These are phyloP conservation scores for Talaromyces sp. DNA, from an alignment of 2,329 filamentous ascomycete species.

Conservation along the genomic window DNA sequence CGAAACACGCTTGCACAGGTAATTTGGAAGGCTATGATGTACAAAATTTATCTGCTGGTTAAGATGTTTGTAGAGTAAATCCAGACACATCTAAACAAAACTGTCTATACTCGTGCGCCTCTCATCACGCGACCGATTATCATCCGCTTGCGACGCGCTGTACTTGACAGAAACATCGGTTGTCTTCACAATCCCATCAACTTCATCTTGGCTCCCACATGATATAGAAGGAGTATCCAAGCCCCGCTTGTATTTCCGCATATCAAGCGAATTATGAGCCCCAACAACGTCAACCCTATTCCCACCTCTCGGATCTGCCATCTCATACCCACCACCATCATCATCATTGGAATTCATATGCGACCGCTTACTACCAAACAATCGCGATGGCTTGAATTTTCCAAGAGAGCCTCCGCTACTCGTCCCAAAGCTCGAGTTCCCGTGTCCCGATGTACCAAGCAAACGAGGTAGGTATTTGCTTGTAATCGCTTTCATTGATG, in stretches of 20 bases:
- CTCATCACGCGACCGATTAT: slow-evolving; percentile 9
- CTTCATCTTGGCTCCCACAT: slow-evolving; percentile 18
- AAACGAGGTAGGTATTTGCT: slow-evolving; percentile 21
- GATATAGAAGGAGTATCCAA: slow-evolving; percentile 18
- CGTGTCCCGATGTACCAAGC: slow-evolving; percentile 21
- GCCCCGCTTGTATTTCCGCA: slow-evolving; percentile 21
- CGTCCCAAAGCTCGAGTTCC: slow-evolving; percentile 11
- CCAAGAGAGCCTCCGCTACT: slow-evolving; percentile 11
- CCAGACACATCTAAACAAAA: slow-evolving; percentile 15
- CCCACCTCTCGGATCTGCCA: slow-evolving; percentile 18
- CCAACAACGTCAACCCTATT: slow-evolving; percentile 4
- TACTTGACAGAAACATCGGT: slow-evolving; percentile 25
- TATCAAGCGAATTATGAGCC: slow-evolving; percentile 15
- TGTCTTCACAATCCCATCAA: slow-evolving; percentile 21
- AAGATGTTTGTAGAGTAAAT: no score
- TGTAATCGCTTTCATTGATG: slow-evolving; percentile 31
- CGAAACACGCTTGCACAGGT: no score
- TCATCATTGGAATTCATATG: slow-evolving; percentile 12
- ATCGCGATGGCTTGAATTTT: slow-evolving; percentile 8
- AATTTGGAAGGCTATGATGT: not conserved
- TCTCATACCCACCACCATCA: slow-evolving; percentile 18
- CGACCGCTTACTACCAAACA: slow-evolving; percentile 8
- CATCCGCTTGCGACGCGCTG: not conserved
- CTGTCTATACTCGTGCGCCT: slow-evolving; percentile 21
- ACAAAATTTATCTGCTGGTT: no score